Conservation (phyloP, 345 rosid species). For the Hibiscus trionum region DNA sequence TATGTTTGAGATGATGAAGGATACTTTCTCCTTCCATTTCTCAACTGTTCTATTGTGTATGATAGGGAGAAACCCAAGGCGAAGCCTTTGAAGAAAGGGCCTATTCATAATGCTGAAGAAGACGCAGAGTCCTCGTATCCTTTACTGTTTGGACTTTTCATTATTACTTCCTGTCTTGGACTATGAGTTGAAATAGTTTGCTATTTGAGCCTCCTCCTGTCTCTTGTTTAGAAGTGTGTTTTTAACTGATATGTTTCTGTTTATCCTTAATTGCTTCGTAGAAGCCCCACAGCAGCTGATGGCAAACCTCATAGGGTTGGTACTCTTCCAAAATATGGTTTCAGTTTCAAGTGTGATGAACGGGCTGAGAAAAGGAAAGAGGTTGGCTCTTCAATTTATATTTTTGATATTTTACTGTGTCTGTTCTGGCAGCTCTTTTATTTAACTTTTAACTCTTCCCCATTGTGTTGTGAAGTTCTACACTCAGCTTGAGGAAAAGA, state of each 20-base stretch:
- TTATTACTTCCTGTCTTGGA: constrained; percentile 2
- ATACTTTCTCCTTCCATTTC: constrained; percentile 5
- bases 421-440: not conserved
- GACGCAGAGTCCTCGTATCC: constrained; percentile 72
- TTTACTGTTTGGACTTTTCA: constrained; percentile 19
- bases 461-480: constrained; percentile 55
- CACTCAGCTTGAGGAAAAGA: constrained; percentile 89
- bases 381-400: constrained; percentile 39
- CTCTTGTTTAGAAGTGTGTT: constrained; percentile 1
- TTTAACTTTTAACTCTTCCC: constrained; percentile 9
- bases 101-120: constrained; percentile 44
- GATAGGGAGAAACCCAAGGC: constrained; percentile 59
- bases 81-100: constrained; percentile 52
- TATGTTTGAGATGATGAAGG: not conserved
- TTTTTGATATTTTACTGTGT: constrained; percentile 3
- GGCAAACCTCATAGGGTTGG: constrained; percentile 56
- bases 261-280: constrained; percentile 29
- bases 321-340: constrained; percentile 88
- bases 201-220: constrained; percentile 7
- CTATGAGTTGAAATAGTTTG: not conserved
- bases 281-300: constrained; percentile 65
- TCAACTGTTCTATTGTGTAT: constrained; percentile 22
- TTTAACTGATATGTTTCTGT: constrained; percentile 9
- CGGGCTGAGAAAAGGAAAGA: constrained; percentile 97
- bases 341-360: constrained; percentile 90